Percentiles rank a stretch among this genome's conserved stretches.
Evolutionary conservation across 2,329 filamentous ascomycete genomes (phyloP).

Genomic region (Botrytis byssoidea): DNA sequence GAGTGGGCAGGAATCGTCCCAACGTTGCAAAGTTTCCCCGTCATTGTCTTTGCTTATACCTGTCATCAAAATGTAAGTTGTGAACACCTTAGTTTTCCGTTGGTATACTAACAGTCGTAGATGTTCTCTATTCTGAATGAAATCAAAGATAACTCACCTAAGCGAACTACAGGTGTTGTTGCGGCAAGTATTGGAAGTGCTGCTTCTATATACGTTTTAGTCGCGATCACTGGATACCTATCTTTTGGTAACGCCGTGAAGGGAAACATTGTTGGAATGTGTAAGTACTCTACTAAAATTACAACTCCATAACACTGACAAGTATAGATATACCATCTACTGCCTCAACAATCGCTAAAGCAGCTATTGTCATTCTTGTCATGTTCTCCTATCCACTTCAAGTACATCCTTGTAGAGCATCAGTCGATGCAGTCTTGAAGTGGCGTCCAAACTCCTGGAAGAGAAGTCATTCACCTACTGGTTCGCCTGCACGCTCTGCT

Average conservation of each 20-base stretch:
- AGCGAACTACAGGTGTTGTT: conserved; percentile 71
- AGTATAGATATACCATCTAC: conserved; percentile 64
- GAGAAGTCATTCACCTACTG: conserved; percentile 38
- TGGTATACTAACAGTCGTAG: conserved; percentile 47
- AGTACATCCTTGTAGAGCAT: conserved; percentile 94
- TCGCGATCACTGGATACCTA: conserved; percentile 92
- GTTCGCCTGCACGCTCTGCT: conserved; percentile 42
- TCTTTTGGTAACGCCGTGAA: conserved; percentile 88
- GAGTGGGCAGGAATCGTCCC: conserved; percentile 76
- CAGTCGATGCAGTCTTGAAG: conserved; percentile 86
- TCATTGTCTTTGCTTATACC: conserved; percentile 98
- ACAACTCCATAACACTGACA: conserved; percentile 17
- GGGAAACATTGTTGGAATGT: conserved; percentile 94
- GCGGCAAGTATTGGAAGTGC: conserved; percentile 82
- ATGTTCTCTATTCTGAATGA: conserved; percentile 99
- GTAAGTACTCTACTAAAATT: conserved; percentile 47
- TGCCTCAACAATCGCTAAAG: conserved; percentile 87
- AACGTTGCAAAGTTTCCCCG: conserved; percentile 81
- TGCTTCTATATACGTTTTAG: conserved; percentile 82
- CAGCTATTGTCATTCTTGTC: conserved; percentile 92
- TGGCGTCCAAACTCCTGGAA: conserved; percentile 67
- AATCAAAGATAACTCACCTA: conserved; percentile 78
- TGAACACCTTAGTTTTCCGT: no score
- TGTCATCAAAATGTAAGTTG: conserved; percentile 87
- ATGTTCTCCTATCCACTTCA: conserved; percentile 96